Base-by-base conservation (phyloP, 1,284 basidiomycete genomes). In the Sparassis latifolia region DNA sequence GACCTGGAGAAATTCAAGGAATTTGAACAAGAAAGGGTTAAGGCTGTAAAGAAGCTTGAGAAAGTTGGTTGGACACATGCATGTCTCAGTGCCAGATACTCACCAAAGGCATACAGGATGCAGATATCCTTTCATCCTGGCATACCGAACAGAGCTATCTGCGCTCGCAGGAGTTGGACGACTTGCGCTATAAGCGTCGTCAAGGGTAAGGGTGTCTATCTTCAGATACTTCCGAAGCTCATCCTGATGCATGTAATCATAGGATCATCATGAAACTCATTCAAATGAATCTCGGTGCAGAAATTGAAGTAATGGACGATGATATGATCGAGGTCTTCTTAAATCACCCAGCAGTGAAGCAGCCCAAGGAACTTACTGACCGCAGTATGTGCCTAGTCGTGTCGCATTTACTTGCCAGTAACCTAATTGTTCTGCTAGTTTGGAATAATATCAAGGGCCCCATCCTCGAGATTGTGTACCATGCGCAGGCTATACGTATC, bases 361-460 rank as follows among this genome's bases (percentile, higher is more conserved):
- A 56, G 35, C 53, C 52, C 39, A 54, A 53, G 31, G 53, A 54
- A 35, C 51, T 58, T 39, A 58, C 54, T 28, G 54, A 54, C 33
- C 55, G 57, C 31, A 58, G 57, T 58, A 44, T 12, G 54, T 55
- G n/a, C 29, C 5, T 9, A 5, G n/a, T 20, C n/a, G 4, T 30
- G 3, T 4, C 42, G 42, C 30, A 6, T 27, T 12, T 30, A 30
- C n/a, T 12, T 12, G 41, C 31, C 41, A 33, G 3, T 32, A 10
- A 39, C 29, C 5, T 9, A 31, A 20, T 4, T 33, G 27, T 33
- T 27, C 29, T 31, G 10, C 20, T 37, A 60, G 58, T 51, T 4
- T 60, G 58, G 56, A 54, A 55, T 42, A 61, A 58, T 32, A 56
- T 61, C 50, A 57, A 54, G 41, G 45, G 50, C 3, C 31, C 49